A percentile compares a stretch with the other conserved stretches of the same genome.
Evolutionary conservation across 805 yeast genomes (phyloP).

Genomic region (Ascoidea tarda): DNA sequence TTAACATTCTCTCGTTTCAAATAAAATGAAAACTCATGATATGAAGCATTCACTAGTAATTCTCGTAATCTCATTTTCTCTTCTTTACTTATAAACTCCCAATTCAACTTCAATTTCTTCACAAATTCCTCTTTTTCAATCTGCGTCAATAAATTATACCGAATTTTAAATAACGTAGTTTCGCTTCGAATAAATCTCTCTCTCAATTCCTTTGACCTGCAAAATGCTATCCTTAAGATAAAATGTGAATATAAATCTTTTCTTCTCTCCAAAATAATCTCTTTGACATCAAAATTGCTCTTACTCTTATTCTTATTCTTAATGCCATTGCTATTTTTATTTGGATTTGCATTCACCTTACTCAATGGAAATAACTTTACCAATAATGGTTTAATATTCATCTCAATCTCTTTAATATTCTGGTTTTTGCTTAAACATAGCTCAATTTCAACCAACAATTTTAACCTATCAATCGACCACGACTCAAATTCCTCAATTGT

Average conservation of each 20-base stretch:
- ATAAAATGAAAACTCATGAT: conserved; percentile 24
- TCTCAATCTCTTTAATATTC: conserved; percentile 48
- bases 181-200: conserved; percentile 71
- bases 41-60: conserved; percentile 41
- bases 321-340: conserved; percentile 1
- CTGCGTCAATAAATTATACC: conserved; percentile 51
- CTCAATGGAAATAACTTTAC: conserved; percentile 52
- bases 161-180: conserved; percentile 52
- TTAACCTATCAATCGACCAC: conserved; percentile 90
- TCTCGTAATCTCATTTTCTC: conserved; percentile 41
- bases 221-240: conserved; percentile 78
- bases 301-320: conserved; percentile 5
- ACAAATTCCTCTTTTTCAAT: conserved; percentile 63
- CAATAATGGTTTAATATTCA: conserved; percentile 49
- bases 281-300: conserved; percentile 19
- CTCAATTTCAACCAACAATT: conserved; percentile 75
- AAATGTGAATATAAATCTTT: conserved; percentile 91
- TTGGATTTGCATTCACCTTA: conserved; percentile 13
- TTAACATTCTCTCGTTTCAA: conserved; percentile 12
- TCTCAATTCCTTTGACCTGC: conserved; percentile 75
- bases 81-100: conserved; percentile 50
- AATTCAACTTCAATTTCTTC: conserved; percentile 46
- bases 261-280: conserved; percentile 42
- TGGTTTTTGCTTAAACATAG: conserved; percentile 54
- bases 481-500: conserved; percentile 85